Evolutionary conservation across 768 basidiomycete genomes (phyloP).

Genomic region (Leucosporidium creatinivorum): DNA sequence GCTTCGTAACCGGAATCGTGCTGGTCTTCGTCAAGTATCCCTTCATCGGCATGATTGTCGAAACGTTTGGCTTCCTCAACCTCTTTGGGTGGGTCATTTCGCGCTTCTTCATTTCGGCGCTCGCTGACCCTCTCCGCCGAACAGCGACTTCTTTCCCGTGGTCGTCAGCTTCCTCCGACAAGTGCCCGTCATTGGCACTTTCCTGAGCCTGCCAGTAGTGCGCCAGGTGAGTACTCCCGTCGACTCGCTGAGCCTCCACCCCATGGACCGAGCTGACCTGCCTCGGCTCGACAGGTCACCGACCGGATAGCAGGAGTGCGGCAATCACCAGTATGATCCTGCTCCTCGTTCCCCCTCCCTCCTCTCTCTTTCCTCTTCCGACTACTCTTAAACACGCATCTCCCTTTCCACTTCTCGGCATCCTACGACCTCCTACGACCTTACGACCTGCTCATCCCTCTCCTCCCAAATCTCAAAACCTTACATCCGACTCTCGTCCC

Average conservation of each 20-base stretch:
- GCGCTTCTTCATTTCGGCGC: not conserved
- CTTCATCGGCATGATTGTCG: constrained; percentile 83
- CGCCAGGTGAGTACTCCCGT: constrained; percentile 53
- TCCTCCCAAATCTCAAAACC: too few relatives aligned
- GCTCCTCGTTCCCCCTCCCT: too few relatives aligned
- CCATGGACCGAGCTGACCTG: constrained; percentile 37
- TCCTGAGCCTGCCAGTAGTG: constrained; percentile 80
- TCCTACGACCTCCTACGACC: too few relatives aligned
- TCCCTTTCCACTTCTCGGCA: too few relatives aligned
- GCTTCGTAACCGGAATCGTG: constrained; percentile 81
- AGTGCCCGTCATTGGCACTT: constrained; percentile 79
- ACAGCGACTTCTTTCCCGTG: constrained; percentile 97
- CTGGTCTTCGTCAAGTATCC: constrained; percentile 95
- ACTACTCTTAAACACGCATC: too few relatives aligned
- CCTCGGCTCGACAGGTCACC: constrained; percentile 51
- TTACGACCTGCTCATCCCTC: too few relatives aligned
- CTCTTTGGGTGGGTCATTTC: constrained; percentile 68
- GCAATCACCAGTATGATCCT: too few relatives aligned
- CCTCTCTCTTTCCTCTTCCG: too few relatives aligned
- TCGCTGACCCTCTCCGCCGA: not conserved
- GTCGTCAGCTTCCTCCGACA: constrained; percentile 94
- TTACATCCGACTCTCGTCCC: too few relatives aligned
- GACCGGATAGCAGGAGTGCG: constrained; percentile 62
- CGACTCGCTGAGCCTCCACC: not conserved
- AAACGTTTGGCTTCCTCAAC: constrained; percentile 94